phyloP scores from a whole-genome alignment of 2,329 filamentous ascomycete genomes.

The Cephalotrichum gorgonifer region DNA sequence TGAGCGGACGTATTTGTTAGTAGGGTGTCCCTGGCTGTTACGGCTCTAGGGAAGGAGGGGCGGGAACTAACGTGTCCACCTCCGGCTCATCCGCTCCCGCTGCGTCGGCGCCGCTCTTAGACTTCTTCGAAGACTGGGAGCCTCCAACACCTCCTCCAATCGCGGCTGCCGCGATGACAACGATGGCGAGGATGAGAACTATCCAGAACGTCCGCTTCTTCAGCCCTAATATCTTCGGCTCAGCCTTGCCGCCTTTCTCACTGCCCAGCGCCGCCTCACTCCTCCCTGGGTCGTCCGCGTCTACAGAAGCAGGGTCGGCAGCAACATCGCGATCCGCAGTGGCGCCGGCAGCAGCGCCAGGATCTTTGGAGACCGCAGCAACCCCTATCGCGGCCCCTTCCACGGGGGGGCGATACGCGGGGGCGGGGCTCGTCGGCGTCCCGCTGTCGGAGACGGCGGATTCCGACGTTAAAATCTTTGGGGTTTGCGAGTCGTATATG shows the following conservation, averaged over 20 bases:
- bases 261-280: background rate
- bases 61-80: no score
- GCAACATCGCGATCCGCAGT: no score
- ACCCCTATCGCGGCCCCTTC: no score
- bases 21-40: no score
- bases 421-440: background rate
- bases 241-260: background rate
- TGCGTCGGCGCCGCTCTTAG: background rate
- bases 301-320: background rate
- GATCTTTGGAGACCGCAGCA: background rate
- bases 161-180: background rate
- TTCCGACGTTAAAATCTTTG: background rate
- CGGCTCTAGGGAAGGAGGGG: no score
- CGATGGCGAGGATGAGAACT: background rate
- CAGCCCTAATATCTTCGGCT: conserved; percentile 3
- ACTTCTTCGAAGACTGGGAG: background rate
- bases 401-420: background rate
- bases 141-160: conserved; percentile 2
- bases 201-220: conserved; percentile 2
- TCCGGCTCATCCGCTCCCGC: background rate
- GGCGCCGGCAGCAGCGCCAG: background rate
- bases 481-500: background rate
- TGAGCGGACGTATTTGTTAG: background rate
- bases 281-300: background rate
- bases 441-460: background rate